phyloP scores from a whole-genome alignment of 495 filamentous ascomycete species.

The Aspergillus panamensis region DNA sequence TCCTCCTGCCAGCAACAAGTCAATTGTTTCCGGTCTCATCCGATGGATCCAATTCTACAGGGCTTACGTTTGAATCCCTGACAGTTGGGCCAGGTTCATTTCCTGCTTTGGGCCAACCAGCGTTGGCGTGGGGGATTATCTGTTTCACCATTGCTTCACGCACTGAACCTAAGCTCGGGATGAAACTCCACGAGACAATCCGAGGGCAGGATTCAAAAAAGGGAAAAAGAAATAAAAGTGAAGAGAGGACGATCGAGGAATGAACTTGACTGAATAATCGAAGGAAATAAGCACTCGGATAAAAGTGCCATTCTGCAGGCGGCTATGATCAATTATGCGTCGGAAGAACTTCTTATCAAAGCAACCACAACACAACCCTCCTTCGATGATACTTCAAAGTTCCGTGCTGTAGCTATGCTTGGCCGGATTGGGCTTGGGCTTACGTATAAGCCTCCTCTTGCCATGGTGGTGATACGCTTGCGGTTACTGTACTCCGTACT shows the following conservation, averaged over 20 bases:
- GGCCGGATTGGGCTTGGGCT: constrained; percentile 2
- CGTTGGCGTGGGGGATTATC: constrained; percentile 14
- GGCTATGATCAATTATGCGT: neutral
- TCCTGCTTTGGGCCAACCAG: constrained; percentile 12
- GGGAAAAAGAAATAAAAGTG: constrained; percentile 8
- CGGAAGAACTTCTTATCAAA: neutral
- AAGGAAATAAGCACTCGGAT: constrained; percentile 1
- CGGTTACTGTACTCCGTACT: constrained; percentile 15
- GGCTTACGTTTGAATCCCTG: constrained; percentile 5
- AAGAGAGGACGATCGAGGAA: neutral
- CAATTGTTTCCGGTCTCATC: constrained; percentile 11
- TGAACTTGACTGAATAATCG: neutral
- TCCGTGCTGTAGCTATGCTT: neutral
- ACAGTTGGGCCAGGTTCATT: constrained; percentile 16
- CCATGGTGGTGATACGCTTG: constrained; percentile 13
- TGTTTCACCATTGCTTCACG: constrained; percentile 26
- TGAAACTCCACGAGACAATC: constrained; percentile 8
- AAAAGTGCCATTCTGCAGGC: neutral
- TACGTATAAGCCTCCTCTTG: constrained; percentile 5
- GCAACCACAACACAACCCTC: neutral
- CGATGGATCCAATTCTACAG: constrained; percentile 9
- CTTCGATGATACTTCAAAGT: neutral
- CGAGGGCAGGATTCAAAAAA: neutral
- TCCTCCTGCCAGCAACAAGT: constrained; percentile 3
- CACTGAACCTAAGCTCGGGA: constrained; percentile 16